Base-by-base conservation (phyloP, 2,329 filamentous ascomycete genomes). In the Ascochyta pisi region DNA sequence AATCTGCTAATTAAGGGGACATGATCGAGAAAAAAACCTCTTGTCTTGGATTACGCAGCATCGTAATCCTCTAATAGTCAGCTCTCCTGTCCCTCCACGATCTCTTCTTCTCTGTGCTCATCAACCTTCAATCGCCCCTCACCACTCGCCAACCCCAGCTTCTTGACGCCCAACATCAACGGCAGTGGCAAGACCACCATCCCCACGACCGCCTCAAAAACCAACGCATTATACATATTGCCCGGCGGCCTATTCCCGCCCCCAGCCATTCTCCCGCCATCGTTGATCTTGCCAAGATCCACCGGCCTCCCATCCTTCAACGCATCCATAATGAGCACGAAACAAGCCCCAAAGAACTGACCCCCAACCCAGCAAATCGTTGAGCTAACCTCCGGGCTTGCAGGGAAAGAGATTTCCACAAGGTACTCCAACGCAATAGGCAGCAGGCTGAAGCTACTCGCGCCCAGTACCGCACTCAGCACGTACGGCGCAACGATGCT, bases 401-500 rank as follows among this genome's bases (percentile, higher is more conserved):
- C 86, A 0, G 95, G 95, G 69, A 95, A 91, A 5, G 90, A 92
- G 56, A 96, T 84, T 74, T 98, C 92, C 47, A 91, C 90, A 15
- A 97, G 80, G 65, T 90, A 92, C 76, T 99, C 95, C 45, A 98
- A 83, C 6, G 87, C 90, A 34, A 96, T 84, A 3, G 95, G 95
- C 0, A 98, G 83, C 3, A 98, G 79, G 19, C 84, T 84, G 77
- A 98, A 98, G 9, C 84, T 87, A 0, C 91, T 79, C 1, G 92
- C 92, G 40, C 95, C 95, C 3, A 96, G 81, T 15, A 96, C 60
- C 2, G 88, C 86, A 62, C 91, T 85, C 15, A 96, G 83, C 49
- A 89, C 82, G 70, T 92, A 96, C 0, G 91, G 88, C 0, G 90
- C 89, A 0, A 81, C 84, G 0, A 93, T 68, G 3, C 69, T 74